Percentiles rank a stretch among this genome's conserved stretches.
Evolutionary conservation across 2,329 filamentous ascomycete genomes (phyloP).

Genomic region (Sporothrix variecibatus): DNA sequence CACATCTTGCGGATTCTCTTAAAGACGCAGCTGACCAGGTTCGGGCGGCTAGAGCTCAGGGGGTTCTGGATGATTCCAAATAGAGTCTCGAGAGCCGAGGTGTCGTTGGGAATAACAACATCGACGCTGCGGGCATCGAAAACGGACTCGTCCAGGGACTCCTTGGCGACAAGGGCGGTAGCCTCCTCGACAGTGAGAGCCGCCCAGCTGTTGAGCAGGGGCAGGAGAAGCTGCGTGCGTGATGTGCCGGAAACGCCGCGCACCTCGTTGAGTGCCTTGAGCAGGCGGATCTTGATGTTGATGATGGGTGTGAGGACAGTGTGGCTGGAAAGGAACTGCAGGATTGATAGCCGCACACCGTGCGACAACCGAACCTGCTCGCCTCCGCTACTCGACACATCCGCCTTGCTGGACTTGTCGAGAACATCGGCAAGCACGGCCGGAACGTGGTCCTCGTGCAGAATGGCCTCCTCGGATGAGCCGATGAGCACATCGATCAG

Average conservation of each 20-base stretch:
- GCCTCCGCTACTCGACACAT: slow-evolving; percentile 31
- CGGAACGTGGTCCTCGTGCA: slow-evolving; percentile 72
- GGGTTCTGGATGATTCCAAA: slow-evolving; percentile 50
- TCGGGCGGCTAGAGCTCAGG: slow-evolving; percentile 46
- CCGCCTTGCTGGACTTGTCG: slow-evolving; percentile 46
- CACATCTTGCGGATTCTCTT: slow-evolving; percentile 70
- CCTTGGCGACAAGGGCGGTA: slow-evolving; percentile 49
- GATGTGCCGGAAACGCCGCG: slow-evolving; percentile 70
- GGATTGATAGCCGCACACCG: slow-evolving; percentile 62
- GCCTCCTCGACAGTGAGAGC: slow-evolving; percentile 55
- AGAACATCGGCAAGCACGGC: slow-evolving; percentile 63
- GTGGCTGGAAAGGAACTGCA: slow-evolving; percentile 75
- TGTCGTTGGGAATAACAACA: slow-evolving; percentile 57
- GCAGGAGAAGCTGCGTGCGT: slow-evolving; percentile 75
- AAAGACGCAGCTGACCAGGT: slow-evolving; percentile 67
- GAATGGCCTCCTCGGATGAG: slow-evolving; percentile 78
- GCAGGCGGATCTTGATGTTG: slow-evolving; percentile 67
- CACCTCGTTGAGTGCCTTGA: slow-evolving; percentile 71
- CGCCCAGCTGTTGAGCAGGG: slow-evolving; percentile 71
- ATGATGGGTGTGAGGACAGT: slow-evolving; percentile 67
- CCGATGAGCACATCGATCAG: slow-evolving; percentile 58
- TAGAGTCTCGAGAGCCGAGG: slow-evolving; percentile 54
- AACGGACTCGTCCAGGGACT: slow-evolving; percentile 35
- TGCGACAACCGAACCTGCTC: slow-evolving; percentile 54
- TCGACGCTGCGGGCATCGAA: slow-evolving; percentile 49